phyloP scores from a whole-genome alignment of 2,329 filamentous ascomycete species.

The Chaetomium sp. region DNA sequence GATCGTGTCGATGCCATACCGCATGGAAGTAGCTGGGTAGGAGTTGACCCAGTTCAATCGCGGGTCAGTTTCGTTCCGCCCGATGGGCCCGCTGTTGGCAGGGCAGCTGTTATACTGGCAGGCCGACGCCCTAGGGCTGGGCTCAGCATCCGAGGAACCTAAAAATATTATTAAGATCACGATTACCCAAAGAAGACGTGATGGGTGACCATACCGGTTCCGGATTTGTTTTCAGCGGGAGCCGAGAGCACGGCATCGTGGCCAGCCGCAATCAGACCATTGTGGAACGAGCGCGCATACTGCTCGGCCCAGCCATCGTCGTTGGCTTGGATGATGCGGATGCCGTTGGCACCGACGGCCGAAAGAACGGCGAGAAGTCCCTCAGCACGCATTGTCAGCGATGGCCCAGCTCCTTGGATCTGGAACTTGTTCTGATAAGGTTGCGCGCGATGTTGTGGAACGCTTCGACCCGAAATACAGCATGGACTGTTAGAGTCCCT shows the following conservation, averaged over 20 bases:
- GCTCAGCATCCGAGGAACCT: constrained; percentile 49
- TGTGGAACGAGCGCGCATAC: constrained; percentile 56
- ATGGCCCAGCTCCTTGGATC: neutral
- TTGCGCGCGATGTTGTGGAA: too few relatives aligned
- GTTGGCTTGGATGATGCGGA: constrained; percentile 59
- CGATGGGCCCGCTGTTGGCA: constrained; percentile 47
- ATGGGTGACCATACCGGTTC: constrained; percentile 38
- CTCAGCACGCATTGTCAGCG: constrained; percentile 10
- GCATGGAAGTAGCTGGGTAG: constrained; percentile 58
- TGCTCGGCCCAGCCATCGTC: constrained; percentile 70
- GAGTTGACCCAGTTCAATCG: constrained; percentile 68
- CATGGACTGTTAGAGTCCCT: too few relatives aligned
- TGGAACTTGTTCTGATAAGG: too few relatives aligned
- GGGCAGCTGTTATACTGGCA: constrained; percentile 60
- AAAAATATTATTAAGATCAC: neutral
- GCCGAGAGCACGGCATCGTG: constrained; percentile 59
- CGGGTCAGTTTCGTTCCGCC: constrained; percentile 49
- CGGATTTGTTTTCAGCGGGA: constrained; percentile 61
- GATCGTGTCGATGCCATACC: constrained; percentile 54
- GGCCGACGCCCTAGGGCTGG: constrained; percentile 39
- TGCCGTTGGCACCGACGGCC: constrained; percentile 19
- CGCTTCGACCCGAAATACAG: too few relatives aligned
- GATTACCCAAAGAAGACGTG: neutral
- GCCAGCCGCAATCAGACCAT: constrained; percentile 46
- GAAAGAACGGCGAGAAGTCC: constrained; percentile 10